A percentile compares a stretch with the other conserved stretches of the same genome.
Conservation (phyloP, 179 eudicot genomes). For the Spinacia oleracea region DNA sequence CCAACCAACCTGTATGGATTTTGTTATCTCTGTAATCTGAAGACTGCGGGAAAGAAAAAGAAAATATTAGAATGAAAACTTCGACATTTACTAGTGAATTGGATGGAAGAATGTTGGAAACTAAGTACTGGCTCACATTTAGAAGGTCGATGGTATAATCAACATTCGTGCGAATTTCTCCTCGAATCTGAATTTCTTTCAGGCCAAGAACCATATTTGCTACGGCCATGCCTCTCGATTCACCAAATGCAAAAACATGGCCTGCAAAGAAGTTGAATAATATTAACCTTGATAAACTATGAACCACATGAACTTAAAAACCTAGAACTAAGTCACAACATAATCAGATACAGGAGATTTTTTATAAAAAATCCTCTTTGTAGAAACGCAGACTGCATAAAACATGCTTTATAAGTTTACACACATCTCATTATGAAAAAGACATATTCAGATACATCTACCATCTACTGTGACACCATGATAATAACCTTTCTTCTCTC, state of each 20-base stretch:
- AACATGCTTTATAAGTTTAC: not conserved
- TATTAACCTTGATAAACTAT: not conserved
- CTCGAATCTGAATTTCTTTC: constrained; percentile 97
- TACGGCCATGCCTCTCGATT: constrained; percentile 91
- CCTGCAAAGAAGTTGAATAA: constrained; percentile 45
- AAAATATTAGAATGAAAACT: not conserved
- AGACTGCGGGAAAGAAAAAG: constrained; percentile 55
- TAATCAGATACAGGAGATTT: not conserved
- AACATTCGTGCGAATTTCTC: constrained; percentile 98
- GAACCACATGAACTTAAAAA: not conserved
- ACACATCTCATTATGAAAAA: not conserved
- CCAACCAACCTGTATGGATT: constrained; percentile 99
- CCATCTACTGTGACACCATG: not conserved
- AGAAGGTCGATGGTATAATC: constrained; percentile 93
- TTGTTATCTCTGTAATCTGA: constrained; percentile 89
- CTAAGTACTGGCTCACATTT: constrained; percentile 53
- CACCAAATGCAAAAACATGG: constrained; percentile 99
- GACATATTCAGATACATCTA: not conserved
- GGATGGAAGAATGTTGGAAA: not conserved
- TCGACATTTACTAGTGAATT: not conserved
- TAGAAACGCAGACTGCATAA: not conserved
- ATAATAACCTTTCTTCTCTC: not conserved
- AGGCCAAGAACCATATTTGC: constrained; percentile 99
- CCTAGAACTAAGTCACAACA: not conserved
- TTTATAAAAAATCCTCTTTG: not conserved